phyloP scores from a whole-genome alignment of 2,329 filamentous ascomycete species.

The Nigrospora osmanthi region DNA sequence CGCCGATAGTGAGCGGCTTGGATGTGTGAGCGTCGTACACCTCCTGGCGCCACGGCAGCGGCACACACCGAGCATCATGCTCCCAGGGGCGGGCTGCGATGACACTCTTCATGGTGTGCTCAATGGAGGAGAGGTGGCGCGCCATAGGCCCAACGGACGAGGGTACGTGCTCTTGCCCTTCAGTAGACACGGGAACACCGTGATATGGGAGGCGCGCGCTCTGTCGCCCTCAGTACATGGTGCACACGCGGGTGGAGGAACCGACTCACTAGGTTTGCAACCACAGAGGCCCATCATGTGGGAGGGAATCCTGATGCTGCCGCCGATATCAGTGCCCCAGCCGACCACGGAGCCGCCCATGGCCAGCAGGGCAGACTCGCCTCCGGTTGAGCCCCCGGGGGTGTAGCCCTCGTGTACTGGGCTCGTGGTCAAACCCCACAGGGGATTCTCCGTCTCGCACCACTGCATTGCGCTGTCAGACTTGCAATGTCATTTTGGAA shows the following conservation, averaged over 20 bases:
- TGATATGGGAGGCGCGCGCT: conserved; percentile 49
- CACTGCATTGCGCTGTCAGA: conserved; percentile 45
- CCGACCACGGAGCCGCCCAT: conserved; percentile 27
- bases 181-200: conserved; percentile 51
- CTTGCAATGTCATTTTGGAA: conserved; percentile 15
- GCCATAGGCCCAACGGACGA: conserved; percentile 55
- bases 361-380: conserved; percentile 16
- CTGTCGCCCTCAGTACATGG: conserved; percentile 20
- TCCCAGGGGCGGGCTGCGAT: conserved; percentile 42
- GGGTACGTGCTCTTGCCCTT: conserved; percentile 57
- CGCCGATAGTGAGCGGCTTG: conserved; percentile 34
- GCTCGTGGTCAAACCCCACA: conserved; percentile 41
- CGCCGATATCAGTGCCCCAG: conserved; percentile 44
- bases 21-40: conserved; percentile 30
- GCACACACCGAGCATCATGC: conserved; percentile 42
- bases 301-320: conserved; percentile 39
- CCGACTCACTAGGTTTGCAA: conserved; percentile 40
- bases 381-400: conserved; percentile 20
- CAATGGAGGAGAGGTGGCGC: conserved; percentile 40
- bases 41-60: conserved; percentile 44
- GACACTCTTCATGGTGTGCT: conserved; percentile 37
- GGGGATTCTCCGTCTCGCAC: conserved; percentile 45
- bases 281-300: conserved; percentile 39
- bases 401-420: conserved; percentile 32
- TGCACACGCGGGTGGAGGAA: conserved; percentile 19